phyloP scores from a whole-genome alignment of 306 rosid genomes.

The Vigna mungo region DNA sequence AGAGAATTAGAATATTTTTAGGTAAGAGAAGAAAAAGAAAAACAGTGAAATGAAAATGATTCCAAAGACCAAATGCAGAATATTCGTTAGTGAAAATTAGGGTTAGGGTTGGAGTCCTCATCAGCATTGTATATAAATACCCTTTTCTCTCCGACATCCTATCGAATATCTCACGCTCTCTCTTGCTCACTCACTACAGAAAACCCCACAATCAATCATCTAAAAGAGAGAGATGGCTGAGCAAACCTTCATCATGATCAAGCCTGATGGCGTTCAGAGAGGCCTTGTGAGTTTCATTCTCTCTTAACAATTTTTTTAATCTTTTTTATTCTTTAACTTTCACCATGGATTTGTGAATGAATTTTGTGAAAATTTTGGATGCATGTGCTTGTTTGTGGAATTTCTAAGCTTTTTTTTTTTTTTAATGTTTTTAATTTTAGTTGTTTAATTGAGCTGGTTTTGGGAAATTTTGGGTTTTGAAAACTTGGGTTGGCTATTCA shows the following conservation, averaged over 20 bases:
- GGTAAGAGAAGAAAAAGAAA: too few species aligned
- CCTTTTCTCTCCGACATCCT: not conserved
- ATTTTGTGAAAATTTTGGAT: not conserved
- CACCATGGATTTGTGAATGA: not conserved
- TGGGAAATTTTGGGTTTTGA: not conserved
- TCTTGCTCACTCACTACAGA: not conserved
- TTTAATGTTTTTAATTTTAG: too few species aligned
- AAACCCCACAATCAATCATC: not conserved
- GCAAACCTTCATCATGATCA: constrained; percentile 89
- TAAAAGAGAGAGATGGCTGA: constrained; percentile 57
- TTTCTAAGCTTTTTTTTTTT: not conserved
- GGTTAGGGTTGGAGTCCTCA: constrained; percentile 37
- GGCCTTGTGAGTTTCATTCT: constrained; percentile 64
- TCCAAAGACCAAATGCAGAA: not conserved
- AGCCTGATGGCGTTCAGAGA: constrained; percentile 94
- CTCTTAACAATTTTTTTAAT: not conserved
- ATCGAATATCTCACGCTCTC: not conserved
- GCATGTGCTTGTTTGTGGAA: not conserved
- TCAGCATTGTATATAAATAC: constrained; percentile 32
- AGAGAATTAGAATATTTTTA: too few species aligned
- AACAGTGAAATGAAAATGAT: not conserved
- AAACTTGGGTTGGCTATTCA: not conserved
- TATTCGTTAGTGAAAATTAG: constrained; percentile 43
- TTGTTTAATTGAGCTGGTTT: not conserved
- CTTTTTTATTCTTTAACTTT: not conserved